Percentiles rank a stretch among this genome's conserved stretches.
Evolutionary conservation across 768 basidiomycete species (phyloP).

Genomic region (Lentinula sp.): DNA sequence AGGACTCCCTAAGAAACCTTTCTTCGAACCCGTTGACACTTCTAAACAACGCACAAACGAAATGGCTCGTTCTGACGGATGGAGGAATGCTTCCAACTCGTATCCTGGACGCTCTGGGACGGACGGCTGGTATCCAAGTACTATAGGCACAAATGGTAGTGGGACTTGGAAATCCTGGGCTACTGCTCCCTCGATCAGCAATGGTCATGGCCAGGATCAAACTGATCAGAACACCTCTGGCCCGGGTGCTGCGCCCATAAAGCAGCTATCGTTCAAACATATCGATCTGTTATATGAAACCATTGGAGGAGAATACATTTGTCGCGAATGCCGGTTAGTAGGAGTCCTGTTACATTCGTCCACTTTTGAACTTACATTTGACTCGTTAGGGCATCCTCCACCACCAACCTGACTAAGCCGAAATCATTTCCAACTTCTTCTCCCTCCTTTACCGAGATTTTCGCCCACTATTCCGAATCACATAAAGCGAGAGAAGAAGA

Average conservation of each 20-base stretch:
- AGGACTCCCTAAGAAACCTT: too few species aligned
- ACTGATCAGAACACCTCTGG: background rate
- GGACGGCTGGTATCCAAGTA: background rate
- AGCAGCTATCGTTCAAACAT: slow-evolving; percentile 3
- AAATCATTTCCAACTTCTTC: background rate
- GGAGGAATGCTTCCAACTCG: too few species aligned
- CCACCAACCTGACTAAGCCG: background rate
- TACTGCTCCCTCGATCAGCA: background rate
- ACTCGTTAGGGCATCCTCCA: background rate
- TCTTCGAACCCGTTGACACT: too few species aligned
- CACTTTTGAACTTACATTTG: background rate
- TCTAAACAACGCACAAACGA: too few species aligned
- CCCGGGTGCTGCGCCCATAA: background rate
- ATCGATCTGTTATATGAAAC: slow-evolving; percentile 3
- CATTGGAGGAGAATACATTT: slow-evolving; percentile 1
- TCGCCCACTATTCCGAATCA: background rate
- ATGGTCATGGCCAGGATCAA: background rate
- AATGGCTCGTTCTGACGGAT: background rate
- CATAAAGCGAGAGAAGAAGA: slow-evolving; percentile 2
- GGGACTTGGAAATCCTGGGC: background rate
- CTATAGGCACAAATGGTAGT: background rate
- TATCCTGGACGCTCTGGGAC: background rate
- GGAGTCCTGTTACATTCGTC: background rate
- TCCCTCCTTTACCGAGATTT: background rate
- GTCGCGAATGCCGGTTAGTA: slow-evolving; percentile 5